Evolutionary conservation across 805 yeast species (phyloP).

Genomic region (Metschnikowia borealis): DNA sequence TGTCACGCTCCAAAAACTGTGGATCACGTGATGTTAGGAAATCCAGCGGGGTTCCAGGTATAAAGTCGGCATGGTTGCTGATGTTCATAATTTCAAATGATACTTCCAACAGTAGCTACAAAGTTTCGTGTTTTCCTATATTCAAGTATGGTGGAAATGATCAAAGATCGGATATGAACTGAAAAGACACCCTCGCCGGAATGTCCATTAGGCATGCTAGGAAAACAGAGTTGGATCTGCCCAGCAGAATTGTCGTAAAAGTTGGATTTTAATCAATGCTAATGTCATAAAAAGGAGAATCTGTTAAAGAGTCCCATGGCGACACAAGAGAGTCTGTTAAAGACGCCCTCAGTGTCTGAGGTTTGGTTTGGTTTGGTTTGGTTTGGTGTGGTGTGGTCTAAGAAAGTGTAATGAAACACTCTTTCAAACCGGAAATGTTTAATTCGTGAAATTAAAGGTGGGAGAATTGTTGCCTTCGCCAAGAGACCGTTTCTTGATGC

Average conservation of each 20-base stretch:
- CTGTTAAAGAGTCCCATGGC: constrained; percentile 5
- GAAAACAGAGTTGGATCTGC: constrained; percentile 23
- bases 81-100: no score
- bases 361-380: no score
- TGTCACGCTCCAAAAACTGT: neutral
- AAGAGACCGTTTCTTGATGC: constrained; percentile 26
- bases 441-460: neutral
- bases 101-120: neutral
- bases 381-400: no score
- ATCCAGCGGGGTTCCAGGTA: neutral
- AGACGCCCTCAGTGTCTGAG: neutral
- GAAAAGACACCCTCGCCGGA: constrained; percentile 14
- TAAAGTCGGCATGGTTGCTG: neutral
- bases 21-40: neutral
- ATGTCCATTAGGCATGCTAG: constrained; percentile 18
- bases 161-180: constrained; percentile 9
- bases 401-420: no score
- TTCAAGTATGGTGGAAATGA: constrained; percentile 1
- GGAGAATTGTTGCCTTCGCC: constrained; percentile 1
- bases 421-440: neutral
- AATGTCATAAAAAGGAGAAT: constrained; percentile 6
- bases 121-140: constrained; percentile 5
- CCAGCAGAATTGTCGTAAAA: constrained; percentile 22
- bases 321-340: constrained; percentile 1
- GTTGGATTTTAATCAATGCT: constrained; percentile 36